Evolutionary conservation across 352 stramenopile genomes (phyloP), one percentile per base, ranked within the genome.

Genomic region (Phytopythium cucurbitacearum): DNA sequence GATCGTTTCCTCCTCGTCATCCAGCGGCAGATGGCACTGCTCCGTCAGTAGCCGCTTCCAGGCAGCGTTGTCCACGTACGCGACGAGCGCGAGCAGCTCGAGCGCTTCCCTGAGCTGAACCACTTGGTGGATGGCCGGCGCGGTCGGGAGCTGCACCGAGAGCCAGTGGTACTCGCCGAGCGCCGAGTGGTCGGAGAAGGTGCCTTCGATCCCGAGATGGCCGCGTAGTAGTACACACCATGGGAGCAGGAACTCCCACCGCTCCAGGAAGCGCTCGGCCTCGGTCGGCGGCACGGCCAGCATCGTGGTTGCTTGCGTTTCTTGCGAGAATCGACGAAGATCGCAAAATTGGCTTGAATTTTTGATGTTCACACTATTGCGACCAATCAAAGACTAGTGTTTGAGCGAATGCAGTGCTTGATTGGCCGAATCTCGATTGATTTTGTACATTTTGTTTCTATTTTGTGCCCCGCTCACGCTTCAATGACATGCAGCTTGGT

Each of bases 11-110:
- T 62, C 59, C 12, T 65, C 56, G 28, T 73, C 58, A 15, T 68
- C 64, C n/a, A 70, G 44, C 16, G 50, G 44, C 9, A 79, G 57
- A 1, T 50, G 48, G 21, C 65, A 75, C 21, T 57, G 45, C 41
- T 71, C 41, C 39, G 69, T 34, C 7, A 79, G 56, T 38, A 79
- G 37, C 34, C 55, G 57, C 42, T 65, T 73, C 63, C 65, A 73
- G 35, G 53, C 57, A n/a, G 57, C 50, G 48, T 73, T 64, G 57
- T 75, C 69, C 8, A 64, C 50, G 8, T 48, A 39, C 3, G 62
- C 62, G 40, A 78, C 59, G 10, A 78, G 57, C 55, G 53, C 67
- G 32, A 78, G 53, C n/a, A 78, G 53, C 51, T 78, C 62, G 38
- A 75, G 55, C 15, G 59, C 69, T 46, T 78, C 69, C 15, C 65